A percentile compares a stretch with the other conserved stretches of the same genome.
Evolutionary conservation across 352 stramenopile genomes (phyloP).

Genomic region (Phytophthora niederhauseri): DNA sequence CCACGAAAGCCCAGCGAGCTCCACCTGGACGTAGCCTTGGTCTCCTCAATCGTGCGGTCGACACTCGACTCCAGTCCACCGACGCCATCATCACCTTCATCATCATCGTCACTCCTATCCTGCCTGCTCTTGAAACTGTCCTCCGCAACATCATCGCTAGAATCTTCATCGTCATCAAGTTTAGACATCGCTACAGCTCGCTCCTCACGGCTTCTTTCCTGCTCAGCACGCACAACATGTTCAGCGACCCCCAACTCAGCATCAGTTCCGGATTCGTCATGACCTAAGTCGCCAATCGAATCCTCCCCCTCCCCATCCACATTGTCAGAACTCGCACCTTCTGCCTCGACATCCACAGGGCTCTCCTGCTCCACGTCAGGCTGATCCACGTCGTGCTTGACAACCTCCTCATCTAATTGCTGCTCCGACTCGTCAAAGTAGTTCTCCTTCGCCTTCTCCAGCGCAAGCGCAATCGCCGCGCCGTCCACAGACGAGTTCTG

Average conservation of each 20-base stretch:
- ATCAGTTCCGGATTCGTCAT: slow-evolving; percentile 36
- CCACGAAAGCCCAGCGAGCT: slow-evolving; percentile 20
- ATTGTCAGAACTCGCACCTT: slow-evolving; percentile 41
- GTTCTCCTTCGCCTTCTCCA: slow-evolving; percentile 39
- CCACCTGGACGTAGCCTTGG: slow-evolving; percentile 25
- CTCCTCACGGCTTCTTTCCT: slow-evolving; percentile 40
- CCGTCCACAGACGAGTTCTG: slow-evolving; percentile 38
- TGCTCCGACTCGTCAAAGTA: slow-evolving; percentile 38
- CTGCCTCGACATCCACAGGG: slow-evolving; percentile 24
- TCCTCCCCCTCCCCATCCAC: slow-evolving; percentile 29
- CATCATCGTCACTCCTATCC: slow-evolving; percentile 32
- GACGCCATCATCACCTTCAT: slow-evolving; percentile 16
- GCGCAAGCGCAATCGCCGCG: slow-evolving; percentile 31
- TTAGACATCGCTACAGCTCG: slow-evolving; percentile 29
- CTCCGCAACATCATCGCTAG: slow-evolving; percentile 23
- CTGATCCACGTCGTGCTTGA: slow-evolving; percentile 32
- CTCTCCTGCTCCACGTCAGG: slow-evolving; percentile 38
- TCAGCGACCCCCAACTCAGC: slow-evolving; percentile 35
- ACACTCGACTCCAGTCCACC: slow-evolving; percentile 21
- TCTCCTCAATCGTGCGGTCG: slow-evolving; percentile 22
- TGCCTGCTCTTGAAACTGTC: slow-evolving; percentile 22
- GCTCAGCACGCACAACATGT: slow-evolving; percentile 42
- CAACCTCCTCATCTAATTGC: slow-evolving; percentile 28
- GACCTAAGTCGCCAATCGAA: slow-evolving; percentile 35
- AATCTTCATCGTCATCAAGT: slow-evolving; percentile 32